A percentile compares a stretch with the other conserved stretches of the same genome.
Conservation (phyloP, 352 stramenopile genomes). For the Globisporangium solare region DNA sequence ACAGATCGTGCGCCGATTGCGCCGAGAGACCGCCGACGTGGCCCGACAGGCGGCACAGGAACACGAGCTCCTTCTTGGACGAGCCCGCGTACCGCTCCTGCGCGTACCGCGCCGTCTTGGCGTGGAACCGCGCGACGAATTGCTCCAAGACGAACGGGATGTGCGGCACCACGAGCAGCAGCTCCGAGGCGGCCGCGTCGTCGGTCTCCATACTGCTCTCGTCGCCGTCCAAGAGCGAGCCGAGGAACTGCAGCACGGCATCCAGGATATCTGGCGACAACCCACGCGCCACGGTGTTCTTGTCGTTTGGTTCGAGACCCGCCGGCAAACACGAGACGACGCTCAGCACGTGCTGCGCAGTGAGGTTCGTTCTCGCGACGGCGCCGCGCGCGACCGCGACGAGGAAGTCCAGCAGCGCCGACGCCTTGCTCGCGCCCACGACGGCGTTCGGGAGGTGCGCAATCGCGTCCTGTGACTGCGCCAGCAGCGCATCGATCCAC, state of each 20-base stretch:
- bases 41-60: conserved; percentile 72
- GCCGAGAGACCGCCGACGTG: conserved; percentile 33
- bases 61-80: conserved; percentile 74
- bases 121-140: conserved; percentile 79
- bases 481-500: conserved; percentile 51
- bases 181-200: conserved; percentile 7
- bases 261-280: conserved; percentile 69
- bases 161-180: conserved; percentile 48
- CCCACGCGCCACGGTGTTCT: conserved; percentile 25
- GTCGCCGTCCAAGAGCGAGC: conserved; percentile 72
- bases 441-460: conserved; percentile 63
- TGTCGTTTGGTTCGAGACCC: conserved; percentile 30
- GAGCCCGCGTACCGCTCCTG: conserved; percentile 75
- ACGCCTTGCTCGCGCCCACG: conserved; percentile 70
- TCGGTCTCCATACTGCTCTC: conserved; percentile 30
- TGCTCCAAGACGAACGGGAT: conserved; percentile 77
- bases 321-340: conserved; percentile 69
- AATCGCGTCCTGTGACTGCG: conserved; percentile 50
- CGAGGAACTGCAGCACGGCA: conserved; percentile 71
- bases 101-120: conserved; percentile 70
- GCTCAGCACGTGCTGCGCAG: conserved; percentile 29
- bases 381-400: conserved; percentile 51
- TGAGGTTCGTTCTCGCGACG: conserved; percentile 32
- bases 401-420: conserved; percentile 73
- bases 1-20: conserved; percentile 65